Evolutionary conservation across 202 grass and related monocot species (phyloP), one percentile per base, ranked within the genome.

Genomic region (Musa balbisiana): DNA sequence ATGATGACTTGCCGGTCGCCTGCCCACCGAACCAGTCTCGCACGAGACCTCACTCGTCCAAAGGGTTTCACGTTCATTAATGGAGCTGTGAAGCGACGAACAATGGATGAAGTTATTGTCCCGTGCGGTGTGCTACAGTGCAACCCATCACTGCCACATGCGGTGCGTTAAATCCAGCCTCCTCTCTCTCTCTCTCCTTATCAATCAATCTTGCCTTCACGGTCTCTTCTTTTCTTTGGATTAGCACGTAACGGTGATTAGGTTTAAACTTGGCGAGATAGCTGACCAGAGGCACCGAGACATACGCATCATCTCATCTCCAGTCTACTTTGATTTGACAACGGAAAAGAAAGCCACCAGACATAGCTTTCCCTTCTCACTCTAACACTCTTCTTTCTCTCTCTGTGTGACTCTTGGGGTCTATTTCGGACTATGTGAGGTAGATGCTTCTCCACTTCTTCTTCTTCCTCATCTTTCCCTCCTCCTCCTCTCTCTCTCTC

Each of bases 311-410:
- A 81, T 67, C 83, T 74, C 85, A 43, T 1, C 33, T 43, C 81
- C n/a, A 76, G 73, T 92, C 80, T 75, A 68, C 79, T 82, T 81
- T 88, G 89, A 92, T 81, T 87, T 89, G 87, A 89, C 82, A 64
- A 82, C 55, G 71, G 85, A 92, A 92, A 92, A 90, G 90, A 88
- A 74, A 71, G 64, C 75, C 80, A 87, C 85, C 85, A 82, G 83
- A 76, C 80, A 52, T 29, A 68, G 52, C 80, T 79, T 73, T 85
- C 66, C 78, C 74, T 73, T 75, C 62, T 17, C 65, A 26, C 24
- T 79, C 77, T 68, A 10, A 3, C 43, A 10, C 53, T 9, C 25
- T 5, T 75, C 56, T 66, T 15, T 65, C 62, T 15, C 49, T 60
- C 43, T 52, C 59, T 9, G 50, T n/a, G 14, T 21, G n/a, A 29